Evolutionary conservation across 257 asterid genomes (phyloP).

Genomic region (Leonotis leonurus): DNA sequence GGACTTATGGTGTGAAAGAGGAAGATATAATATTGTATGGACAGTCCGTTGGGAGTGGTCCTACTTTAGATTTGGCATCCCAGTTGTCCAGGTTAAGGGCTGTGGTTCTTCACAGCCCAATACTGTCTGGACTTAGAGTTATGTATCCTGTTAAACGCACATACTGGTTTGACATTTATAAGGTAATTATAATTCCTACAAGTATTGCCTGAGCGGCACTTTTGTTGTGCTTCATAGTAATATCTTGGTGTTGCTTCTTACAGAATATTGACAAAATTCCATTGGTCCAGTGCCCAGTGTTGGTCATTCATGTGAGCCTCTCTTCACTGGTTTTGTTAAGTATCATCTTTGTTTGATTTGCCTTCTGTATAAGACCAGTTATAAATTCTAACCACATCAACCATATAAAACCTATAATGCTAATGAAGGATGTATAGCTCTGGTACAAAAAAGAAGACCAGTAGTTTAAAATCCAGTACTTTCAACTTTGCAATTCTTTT

Average conservation of each 20-base stretch:
- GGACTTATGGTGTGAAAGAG: slow-evolving; percentile 75
- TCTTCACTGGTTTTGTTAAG: background rate
- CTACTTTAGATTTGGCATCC: slow-evolving; percentile 85
- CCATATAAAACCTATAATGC: no score
- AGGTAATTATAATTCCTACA: slow-evolving; percentile 40
- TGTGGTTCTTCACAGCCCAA: slow-evolving; percentile 95
- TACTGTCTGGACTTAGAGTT: slow-evolving; percentile 86
- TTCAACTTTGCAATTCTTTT: no score
- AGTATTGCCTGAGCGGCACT: slow-evolving; percentile 8
- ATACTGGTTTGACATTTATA: slow-evolving; percentile 93
- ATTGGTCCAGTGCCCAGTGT: slow-evolving; percentile 73
- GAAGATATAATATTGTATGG: slow-evolving; percentile 84
- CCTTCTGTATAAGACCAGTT: background rate
- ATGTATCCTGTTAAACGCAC: slow-evolving; percentile 95
- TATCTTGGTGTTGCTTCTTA: slow-evolving; percentile 14
- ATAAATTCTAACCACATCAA: no score
- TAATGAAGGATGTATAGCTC: no score
- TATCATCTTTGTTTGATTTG: background rate
- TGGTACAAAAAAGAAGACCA: no score
- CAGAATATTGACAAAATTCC: slow-evolving; percentile 95
- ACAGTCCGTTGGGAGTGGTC: slow-evolving; percentile 99
- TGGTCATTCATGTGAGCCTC: slow-evolving; percentile 84
- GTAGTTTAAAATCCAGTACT: no score
- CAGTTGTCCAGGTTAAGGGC: slow-evolving; percentile 76
- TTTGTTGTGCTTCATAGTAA: slow-evolving; percentile 7